These are phyloP conservation scores for Bryoglossum gracile DNA, from an alignment of 495 filamentous ascomycete genomes.

Conservation along the genomic window DNA sequence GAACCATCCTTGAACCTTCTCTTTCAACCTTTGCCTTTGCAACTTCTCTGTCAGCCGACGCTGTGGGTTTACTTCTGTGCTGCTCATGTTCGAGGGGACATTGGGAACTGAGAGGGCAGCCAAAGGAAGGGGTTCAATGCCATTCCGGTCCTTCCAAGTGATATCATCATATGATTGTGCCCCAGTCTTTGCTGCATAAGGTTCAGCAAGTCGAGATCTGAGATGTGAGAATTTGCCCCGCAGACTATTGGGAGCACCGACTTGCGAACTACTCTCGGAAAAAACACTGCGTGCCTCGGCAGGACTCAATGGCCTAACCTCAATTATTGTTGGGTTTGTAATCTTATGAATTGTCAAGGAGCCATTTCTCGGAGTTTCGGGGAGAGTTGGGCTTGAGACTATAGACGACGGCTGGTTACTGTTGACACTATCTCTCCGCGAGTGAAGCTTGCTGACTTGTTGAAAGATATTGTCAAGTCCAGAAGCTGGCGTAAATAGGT, in stretches of 20 bases:
- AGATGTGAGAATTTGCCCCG: slow-evolving; percentile 28
- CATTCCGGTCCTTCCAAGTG: slow-evolving; percentile 10
- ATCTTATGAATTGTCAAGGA: too few relatives aligned
- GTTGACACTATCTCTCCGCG: slow-evolving; percentile 27
- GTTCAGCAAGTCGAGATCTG: slow-evolving; percentile 13
- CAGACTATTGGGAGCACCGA: slow-evolving; percentile 18
- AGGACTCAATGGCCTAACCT: slow-evolving; percentile 22
- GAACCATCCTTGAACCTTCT: slow-evolving; percentile 19
- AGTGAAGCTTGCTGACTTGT: slow-evolving; percentile 24
- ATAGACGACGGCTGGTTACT: too few relatives aligned
- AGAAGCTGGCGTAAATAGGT: slow-evolving; percentile 22
- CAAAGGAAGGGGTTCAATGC: background rate
- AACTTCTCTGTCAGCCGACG: slow-evolving; percentile 6
- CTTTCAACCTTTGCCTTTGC: slow-evolving; percentile 11
- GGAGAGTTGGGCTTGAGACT: too few relatives aligned
- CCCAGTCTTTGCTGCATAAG: slow-evolving; percentile 10
- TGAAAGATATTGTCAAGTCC: slow-evolving; percentile 22
- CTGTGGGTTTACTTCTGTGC: slow-evolving; percentile 1
- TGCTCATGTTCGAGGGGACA: slow-evolving; percentile 3
- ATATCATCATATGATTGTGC: slow-evolving; percentile 22
- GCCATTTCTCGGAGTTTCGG: too few relatives aligned
- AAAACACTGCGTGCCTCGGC: slow-evolving; percentile 33
- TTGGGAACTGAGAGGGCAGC: slow-evolving; percentile 8
- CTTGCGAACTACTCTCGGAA: slow-evolving; percentile 34
- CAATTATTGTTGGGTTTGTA: too few relatives aligned